Conservation (phyloP, 2,329 filamentous ascomycete species). For the Exophiala dermatitidis region DNA sequence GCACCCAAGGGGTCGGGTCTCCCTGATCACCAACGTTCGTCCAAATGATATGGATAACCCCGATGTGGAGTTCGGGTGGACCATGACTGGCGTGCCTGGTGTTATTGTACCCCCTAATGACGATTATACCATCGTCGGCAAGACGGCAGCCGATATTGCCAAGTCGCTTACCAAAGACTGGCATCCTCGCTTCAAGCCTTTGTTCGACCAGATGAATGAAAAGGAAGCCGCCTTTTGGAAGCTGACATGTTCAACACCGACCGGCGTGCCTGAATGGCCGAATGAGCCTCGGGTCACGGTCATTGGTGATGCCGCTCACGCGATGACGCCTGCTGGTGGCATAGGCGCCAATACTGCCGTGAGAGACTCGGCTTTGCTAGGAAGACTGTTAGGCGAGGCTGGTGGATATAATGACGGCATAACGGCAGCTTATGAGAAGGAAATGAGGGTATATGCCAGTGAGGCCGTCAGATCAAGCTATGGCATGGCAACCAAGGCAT, state of each 20-base stretch:
- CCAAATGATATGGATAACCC: slow-evolving; percentile 54
- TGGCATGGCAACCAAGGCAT: slow-evolving; percentile 38
- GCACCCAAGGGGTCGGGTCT: slow-evolving; percentile 43
- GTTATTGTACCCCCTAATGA: slow-evolving; percentile 53
- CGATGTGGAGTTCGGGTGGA: slow-evolving; percentile 55
- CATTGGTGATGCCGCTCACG: slow-evolving; percentile 42
- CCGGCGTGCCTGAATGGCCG: slow-evolving; percentile 32
- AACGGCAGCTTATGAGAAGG: slow-evolving; percentile 36
- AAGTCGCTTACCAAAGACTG: slow-evolving; percentile 27
- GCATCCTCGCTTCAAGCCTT: slow-evolving; percentile 25
- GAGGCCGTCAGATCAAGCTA: slow-evolving; percentile 52
- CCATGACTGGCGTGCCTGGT: slow-evolving; percentile 52
- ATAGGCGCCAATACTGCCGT: slow-evolving; percentile 43
- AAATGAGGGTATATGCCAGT: slow-evolving; percentile 47
- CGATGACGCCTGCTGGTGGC: slow-evolving; percentile 43
- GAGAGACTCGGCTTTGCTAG: slow-evolving; percentile 37
- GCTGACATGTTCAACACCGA: slow-evolving; percentile 32
- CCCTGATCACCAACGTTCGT: slow-evolving; percentile 58
- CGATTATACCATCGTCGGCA: slow-evolving; percentile 52
- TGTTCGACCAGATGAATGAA: slow-evolving; percentile 29
- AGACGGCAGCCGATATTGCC: slow-evolving; percentile 28
- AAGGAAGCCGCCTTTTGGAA: slow-evolving; percentile 31
- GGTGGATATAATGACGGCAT: slow-evolving; percentile 41
- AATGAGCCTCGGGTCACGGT: slow-evolving; percentile 34
- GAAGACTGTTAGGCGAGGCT: slow-evolving; percentile 44